Evolutionary conservation across 352 stramenopile genomes (phyloP).

Genomic region (Pythium chondricola): DNA sequence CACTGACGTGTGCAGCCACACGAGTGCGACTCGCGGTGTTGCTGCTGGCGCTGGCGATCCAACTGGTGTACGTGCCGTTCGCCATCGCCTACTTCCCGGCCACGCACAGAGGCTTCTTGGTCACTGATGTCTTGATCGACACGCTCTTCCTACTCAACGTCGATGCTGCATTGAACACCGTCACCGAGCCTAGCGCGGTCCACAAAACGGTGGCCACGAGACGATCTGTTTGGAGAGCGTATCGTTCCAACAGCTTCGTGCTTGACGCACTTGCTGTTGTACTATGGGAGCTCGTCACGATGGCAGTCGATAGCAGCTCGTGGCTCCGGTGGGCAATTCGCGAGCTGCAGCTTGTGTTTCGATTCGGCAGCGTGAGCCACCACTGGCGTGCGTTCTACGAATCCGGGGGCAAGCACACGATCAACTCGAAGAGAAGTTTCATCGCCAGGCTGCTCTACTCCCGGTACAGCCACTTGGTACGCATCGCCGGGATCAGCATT

Average conservation of each 20-base stretch:
- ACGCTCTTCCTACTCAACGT: constrained; percentile 21
- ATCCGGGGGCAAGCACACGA: background rate
- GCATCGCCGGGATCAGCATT: constrained; percentile 13
- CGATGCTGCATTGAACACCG: background rate
- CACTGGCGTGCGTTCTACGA: background rate
- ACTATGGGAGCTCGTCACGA: no score
- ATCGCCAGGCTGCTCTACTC: constrained; percentile 29
- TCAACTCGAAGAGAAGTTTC: constrained; percentile 3
- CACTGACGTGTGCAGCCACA: background rate
- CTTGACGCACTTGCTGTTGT: no score
- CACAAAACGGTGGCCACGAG: background rate
- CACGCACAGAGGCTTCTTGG: background rate
- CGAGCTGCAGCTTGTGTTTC: no score
- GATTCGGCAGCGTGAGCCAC: background rate
- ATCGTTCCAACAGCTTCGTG: background rate
- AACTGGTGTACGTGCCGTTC: constrained; percentile 33
- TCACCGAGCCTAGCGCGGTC: background rate
- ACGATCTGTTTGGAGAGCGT: background rate
- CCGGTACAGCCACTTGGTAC: constrained; percentile 22
- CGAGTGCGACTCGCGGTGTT: constrained; percentile 20
- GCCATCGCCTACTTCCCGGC: constrained; percentile 25
- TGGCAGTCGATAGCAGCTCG: no score
- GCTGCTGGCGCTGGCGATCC: constrained; percentile 20
- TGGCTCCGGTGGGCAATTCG: no score
- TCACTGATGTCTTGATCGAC: constrained; percentile 2